Conservation (phyloP, 805 yeast genomes). For the Dipodascopsis uninucleata region DNA sequence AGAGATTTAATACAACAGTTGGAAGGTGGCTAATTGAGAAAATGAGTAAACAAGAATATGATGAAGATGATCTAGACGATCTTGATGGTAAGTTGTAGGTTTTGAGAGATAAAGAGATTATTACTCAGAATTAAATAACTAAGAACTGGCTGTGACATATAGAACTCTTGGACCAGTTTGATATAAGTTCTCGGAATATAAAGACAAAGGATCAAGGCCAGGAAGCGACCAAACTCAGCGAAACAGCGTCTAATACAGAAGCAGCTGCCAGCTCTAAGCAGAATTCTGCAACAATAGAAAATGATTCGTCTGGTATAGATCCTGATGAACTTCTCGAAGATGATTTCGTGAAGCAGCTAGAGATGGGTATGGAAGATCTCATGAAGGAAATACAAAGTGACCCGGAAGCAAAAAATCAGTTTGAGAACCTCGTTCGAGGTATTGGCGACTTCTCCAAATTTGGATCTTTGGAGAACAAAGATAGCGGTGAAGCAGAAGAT, state of each 20-base stretch:
- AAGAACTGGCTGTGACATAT: neutral
- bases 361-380: conserved; percentile 43
- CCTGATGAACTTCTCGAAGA: too few relatives aligned
- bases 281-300: too few relatives aligned
- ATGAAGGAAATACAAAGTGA: conserved; percentile 49
- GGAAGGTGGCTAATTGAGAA: too few relatives aligned
- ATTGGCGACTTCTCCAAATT: conserved; percentile 26
- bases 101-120: too few relatives aligned
- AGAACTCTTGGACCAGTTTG: conserved; percentile 81
- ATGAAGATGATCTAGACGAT: conserved; percentile 60
- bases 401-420: conserved; percentile 51
- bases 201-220: too few relatives aligned
- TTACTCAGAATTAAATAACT: neutral
- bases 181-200: too few relatives aligned
- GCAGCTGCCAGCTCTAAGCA: too few relatives aligned
- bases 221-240: too few relatives aligned
- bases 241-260: too few relatives aligned
- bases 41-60: conserved; percentile 1
- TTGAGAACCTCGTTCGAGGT: conserved; percentile 44
- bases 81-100: conserved; percentile 47
- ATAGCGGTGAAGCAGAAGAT: neutral
- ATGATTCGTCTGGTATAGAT: too few relatives aligned
- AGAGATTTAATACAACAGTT: too few relatives aligned
- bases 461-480: neutral
- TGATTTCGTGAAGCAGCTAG: conserved; percentile 40